Conservation (phyloP, 2,329 filamentous ascomycete species). For the Parascedosporium putredinis region DNA sequence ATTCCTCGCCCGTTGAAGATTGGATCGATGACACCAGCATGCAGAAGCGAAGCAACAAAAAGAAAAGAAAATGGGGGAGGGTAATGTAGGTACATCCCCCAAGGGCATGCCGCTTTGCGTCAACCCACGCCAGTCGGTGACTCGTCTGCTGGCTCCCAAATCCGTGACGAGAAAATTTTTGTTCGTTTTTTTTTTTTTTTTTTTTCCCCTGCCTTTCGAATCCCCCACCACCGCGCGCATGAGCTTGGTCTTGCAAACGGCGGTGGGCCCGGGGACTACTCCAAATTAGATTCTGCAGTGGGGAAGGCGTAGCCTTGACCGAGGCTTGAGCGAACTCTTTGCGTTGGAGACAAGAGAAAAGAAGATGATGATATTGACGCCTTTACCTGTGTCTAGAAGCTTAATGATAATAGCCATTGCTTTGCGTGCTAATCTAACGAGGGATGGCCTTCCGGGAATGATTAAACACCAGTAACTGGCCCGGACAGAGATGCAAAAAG, state of each 20-base stretch:
- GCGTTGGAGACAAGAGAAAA: too few species aligned
- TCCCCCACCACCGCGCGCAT: too few species aligned
- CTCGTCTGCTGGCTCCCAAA: neutral
- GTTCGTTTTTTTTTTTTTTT: too few species aligned
- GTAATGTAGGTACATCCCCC: neutral
- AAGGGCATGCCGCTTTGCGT: neutral
- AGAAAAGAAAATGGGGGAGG: conserved; percentile 6
- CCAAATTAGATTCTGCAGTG: too few species aligned
- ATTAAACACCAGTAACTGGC: neutral
- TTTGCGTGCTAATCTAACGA: too few species aligned
- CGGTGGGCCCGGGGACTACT: neutral
- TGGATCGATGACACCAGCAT: neutral
- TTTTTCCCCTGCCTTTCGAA: too few species aligned
- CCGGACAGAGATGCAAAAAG: too few species aligned
- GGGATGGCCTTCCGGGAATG: conserved; percentile 3
- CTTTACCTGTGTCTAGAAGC: too few species aligned
- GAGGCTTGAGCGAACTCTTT: too few species aligned
- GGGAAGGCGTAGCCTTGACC: too few species aligned
- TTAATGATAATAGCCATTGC: too few species aligned
- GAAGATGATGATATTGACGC: too few species aligned
- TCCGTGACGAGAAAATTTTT: neutral
- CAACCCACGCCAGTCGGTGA: neutral
- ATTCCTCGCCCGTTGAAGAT: neutral
- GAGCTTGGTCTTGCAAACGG: neutral
- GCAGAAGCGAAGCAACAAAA: conserved; percentile 2